Evolutionary conservation across 164 flowering plant genomes (phyloP).

Genomic region (Aristolochia contorta): DNA sequence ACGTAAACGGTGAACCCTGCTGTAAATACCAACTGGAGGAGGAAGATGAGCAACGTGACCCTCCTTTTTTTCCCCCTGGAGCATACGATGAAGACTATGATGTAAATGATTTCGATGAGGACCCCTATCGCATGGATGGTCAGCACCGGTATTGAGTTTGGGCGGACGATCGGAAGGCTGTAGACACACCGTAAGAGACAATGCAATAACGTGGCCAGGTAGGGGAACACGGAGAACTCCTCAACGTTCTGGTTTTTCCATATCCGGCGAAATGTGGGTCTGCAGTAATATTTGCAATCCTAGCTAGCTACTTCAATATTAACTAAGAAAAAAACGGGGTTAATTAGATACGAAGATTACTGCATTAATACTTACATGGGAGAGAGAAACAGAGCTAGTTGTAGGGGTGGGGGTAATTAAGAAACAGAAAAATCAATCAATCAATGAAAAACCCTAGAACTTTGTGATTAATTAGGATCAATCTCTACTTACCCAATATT

Average conservation of each 20-base stretch:
- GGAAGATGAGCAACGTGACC: conserved; percentile 18
- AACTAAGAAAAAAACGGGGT: background rate
- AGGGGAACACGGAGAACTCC: conserved; percentile 64
- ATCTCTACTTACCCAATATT: conserved; percentile 49
- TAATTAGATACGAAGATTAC: background rate
- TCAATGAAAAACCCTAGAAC: too few relatives aligned
- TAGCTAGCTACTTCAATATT: too few relatives aligned
- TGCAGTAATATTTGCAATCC: conserved; percentile 18
- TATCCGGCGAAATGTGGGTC: conserved; percentile 72
- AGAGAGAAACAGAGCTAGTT: conserved; percentile 47
- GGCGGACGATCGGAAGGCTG: conserved; percentile 69
- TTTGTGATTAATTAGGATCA: conserved; percentile 46
- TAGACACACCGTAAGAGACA: conserved; percentile 74
- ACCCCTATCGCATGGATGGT: conserved; percentile 59
- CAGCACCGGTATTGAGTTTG: conserved; percentile 47
- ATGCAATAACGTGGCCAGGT: conserved; percentile 58
- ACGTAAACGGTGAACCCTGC: conserved; percentile 21
- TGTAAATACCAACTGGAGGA: conserved; percentile 27
- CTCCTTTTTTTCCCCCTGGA: conserved; percentile 34
- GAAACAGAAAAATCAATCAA: too few relatives aligned
- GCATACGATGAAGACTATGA: conserved; percentile 38
- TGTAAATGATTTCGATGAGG: conserved; percentile 46
- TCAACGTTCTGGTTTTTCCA: conserved; percentile 69
- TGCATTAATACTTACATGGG: conserved; percentile 33
- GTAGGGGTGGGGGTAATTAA: too few relatives aligned